Base-by-base conservation (phyloP, 2,329 filamentous ascomycete genomes). In the Aspergillus thermomutatus region DNA sequence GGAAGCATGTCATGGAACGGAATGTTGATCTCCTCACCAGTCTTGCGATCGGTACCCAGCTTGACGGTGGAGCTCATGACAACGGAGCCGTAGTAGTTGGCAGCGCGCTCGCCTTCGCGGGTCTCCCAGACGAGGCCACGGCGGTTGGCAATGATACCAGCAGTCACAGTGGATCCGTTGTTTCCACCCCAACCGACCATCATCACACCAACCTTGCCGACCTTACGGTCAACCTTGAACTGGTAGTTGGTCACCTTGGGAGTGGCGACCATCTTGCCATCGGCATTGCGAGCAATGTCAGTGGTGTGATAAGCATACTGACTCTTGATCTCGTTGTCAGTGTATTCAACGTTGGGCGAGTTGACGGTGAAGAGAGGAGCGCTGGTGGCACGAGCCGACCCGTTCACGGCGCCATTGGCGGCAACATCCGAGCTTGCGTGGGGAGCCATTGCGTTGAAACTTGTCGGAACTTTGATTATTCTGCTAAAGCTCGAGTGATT, bases 11-110 rank as follows among this genome's bases (percentile, higher is more conserved):
- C 86, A 73, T 93, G 91, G 82, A 99, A 96, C 62, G 94, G 93
- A 67, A 99, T 90, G 79, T 97, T 96, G 79, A 99, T 86, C 72
- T 99, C 94, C 77, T 89, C 84, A 69, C 85, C 86, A 59, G 91
- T 95, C 77, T 89, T 85, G 69, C 86, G 83, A 70, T 97, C 91
- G 47, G 88, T 90, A 56, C 94, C 94, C 60, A 99, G 88, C 85
- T 97, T 99, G 80, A 97, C 87, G 64, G 94, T 99, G 21, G 94
- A 97, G 62, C 88, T 84, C 94, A 99, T 97, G 77, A 97, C 86
- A 67, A 97, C 86, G 56, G 94, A 99, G 69, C 94, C 94, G 75
- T 97, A 99, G 85, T 97, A 99, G 80, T 99, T 99, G 77, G 94
- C 89, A 63, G 85, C 81, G 63, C 87, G 91, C 65, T 84, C 80